Evolutionary conservation across 1,284 basidiomycete species (phyloP).

Genomic region (Ustilago curta): DNA sequence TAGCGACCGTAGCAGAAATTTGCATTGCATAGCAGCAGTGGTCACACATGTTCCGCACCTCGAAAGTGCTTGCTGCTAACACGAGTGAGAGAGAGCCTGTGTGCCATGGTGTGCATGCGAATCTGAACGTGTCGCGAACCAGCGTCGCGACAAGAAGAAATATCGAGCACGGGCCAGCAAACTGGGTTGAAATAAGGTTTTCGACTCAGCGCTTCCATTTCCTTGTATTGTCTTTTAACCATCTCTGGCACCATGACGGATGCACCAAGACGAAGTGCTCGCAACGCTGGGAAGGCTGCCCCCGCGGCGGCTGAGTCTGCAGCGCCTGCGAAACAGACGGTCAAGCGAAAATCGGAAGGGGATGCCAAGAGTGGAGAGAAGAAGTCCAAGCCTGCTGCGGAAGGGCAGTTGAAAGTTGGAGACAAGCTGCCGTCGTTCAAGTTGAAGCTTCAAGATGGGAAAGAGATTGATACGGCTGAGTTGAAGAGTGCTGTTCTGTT

Average conservation of each 20-base stretch:
- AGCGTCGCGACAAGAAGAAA: slow-evolving; percentile 2
- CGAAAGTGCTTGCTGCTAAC: no score
- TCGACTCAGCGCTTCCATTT: no score
- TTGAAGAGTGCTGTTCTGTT: slow-evolving; percentile 46
- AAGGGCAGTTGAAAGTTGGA: slow-evolving; percentile 75
- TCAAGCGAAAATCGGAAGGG: slow-evolving; percentile 14
- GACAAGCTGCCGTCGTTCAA: slow-evolving; percentile 80
- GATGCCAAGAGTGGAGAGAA: slow-evolving; percentile 12
- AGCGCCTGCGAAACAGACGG: neutral
- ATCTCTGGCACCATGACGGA: slow-evolving; percentile 1
- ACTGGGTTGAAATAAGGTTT: no score
- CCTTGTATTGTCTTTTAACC: neutral
- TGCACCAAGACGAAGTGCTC: slow-evolving; percentile 36
- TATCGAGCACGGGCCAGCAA: slow-evolving; percentile 1
- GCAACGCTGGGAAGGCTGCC: slow-evolving; percentile 36
- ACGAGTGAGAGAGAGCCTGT: no score
- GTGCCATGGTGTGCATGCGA: neutral
- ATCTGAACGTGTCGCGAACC: neutral
- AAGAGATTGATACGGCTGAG: slow-evolving; percentile 13
- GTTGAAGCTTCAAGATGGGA: slow-evolving; percentile 73
- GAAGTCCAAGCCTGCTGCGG: slow-evolving; percentile 45
- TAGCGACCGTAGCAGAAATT: neutral
- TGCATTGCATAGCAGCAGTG: no score
- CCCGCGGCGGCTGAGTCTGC: slow-evolving; percentile 10
- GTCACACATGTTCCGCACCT: no score